A percentile compares a stretch with the other conserved stretches of the same genome.
phyloP scores from a whole-genome alignment of 1,284 basidiomycete species.

The Irpex sp. region DNA sequence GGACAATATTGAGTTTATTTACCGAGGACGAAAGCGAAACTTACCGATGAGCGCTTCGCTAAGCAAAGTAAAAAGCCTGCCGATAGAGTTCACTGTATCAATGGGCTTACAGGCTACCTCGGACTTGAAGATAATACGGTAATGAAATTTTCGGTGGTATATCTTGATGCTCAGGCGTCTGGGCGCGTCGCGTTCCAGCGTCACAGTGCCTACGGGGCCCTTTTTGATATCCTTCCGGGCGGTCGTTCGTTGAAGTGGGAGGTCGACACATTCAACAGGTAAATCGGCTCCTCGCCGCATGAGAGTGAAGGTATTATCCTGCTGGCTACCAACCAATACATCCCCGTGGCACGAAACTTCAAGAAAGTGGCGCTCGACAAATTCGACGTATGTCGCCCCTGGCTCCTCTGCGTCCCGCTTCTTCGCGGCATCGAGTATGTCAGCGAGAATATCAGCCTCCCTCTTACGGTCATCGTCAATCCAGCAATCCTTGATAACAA shows the following conservation, averaged over 20 bases:
- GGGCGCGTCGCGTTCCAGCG: background rate
- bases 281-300: background rate
- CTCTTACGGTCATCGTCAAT: background rate
- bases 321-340: background rate
- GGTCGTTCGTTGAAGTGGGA: background rate
- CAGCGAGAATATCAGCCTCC: background rate
- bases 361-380: background rate
- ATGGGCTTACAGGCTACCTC: too few species aligned
- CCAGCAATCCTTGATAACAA: conserved; percentile 1
- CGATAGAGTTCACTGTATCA: too few species aligned
- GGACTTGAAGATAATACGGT: too few species aligned
- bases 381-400: background rate
- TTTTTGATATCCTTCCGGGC: background rate
- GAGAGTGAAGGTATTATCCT: background rate
- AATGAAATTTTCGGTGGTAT: too few species aligned
- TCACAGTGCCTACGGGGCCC: background rate
- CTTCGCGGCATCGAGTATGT: background rate
- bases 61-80: too few species aligned
- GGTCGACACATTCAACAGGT: background rate
- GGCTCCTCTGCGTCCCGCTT: background rate
- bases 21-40: background rate
- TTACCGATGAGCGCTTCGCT: background rate
- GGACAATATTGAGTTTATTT: background rate
- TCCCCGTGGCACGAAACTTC: background rate
- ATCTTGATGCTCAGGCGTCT: too few species aligned